Base-by-base conservation (phyloP, 2,329 filamentous ascomycete genomes). In the Cladosporium sp. region DNA sequence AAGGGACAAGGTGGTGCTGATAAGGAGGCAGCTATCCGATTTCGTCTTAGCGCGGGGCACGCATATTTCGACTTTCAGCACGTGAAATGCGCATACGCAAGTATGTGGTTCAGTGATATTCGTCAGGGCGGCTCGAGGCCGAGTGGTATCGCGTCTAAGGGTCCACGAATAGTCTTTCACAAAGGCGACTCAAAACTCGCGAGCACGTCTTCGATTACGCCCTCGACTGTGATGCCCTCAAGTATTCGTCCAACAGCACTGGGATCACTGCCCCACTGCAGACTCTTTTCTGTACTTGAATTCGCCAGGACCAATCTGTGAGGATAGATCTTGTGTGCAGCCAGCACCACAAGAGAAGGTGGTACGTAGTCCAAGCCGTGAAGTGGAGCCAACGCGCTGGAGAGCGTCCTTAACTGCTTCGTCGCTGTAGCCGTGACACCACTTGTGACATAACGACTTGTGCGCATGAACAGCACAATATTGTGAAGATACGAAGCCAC, bases 211-310 rank as follows among this genome's bases (percentile, higher is more conserved):
- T 88, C 85, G 52, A 89, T 81, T 2, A 87, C 85, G 67, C 82
- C 81, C 60, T 86, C 85, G 2, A 83, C 79, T 1, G 81, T 85
- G 3, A 87, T 78, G 36, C 82, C 82, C 3, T 90, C 86, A 2
- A 97, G 79, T 59, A 93, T 71, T 18, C 85, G 83, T 69, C 86
- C 83, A 1, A 97, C 87, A 4, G 91, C 90, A 34, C 85, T 83
- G 0, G 90, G 71, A 63, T 90, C 88, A 77, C 94, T 97, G 0
- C 95, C 95, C 88, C 96, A 99, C 77, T 97, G 92, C 82, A 97
- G 85, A 76, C 93, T 97, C 58, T 93, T 85, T 80, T 98, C 95
- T 66, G 88, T 87, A 68, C 87, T 85, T 0, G 92, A 85, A 1
- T 80, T 79, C 0, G 90, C 87, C 65, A 97, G 85, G 15, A 86